Percentiles rank a stretch among this genome's conserved stretches.
Evolutionary conservation across 176 grass and related monocot species (phyloP).

Genomic region (Melocanna baccifera): DNA sequence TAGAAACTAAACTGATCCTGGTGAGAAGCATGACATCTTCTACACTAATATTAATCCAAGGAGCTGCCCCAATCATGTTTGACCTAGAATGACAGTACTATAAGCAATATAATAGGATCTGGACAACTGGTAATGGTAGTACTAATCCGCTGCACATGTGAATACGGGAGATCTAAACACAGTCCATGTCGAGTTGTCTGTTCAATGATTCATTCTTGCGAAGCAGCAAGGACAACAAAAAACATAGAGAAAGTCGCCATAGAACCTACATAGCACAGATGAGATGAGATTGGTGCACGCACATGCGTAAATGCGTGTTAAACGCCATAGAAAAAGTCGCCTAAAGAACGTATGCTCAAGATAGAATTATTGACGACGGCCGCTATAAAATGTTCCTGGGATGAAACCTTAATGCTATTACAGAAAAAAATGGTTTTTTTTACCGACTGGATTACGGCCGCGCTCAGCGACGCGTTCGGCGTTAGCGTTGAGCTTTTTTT

Average conservation of each 20-base stretch:
- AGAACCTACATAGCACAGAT: not conserved
- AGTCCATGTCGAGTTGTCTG: conserved; percentile 39
- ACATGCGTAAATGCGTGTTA: not conserved
- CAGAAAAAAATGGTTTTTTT: too few relatives aligned
- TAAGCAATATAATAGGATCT: not conserved
- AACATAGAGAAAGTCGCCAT: too few relatives aligned
- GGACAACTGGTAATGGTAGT: conserved; percentile 50
- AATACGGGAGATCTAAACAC: conserved; percentile 42
- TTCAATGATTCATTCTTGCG: conserved; percentile 54
- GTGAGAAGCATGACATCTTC: not conserved
- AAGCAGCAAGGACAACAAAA: not conserved
- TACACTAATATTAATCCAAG: not conserved
- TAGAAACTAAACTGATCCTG: not conserved
- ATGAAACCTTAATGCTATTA: not conserved
- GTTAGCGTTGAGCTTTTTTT: too few relatives aligned
- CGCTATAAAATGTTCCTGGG: not conserved
- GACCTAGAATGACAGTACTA: conserved; percentile 12
- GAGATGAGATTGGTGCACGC: not conserved
- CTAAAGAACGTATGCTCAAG: not conserved
- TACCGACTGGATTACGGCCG: too few relatives aligned
- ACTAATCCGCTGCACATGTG: conserved; percentile 45
- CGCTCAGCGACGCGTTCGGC: too few relatives aligned
- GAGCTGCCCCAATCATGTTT: conserved; percentile 41
- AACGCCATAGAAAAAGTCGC: not conserved
- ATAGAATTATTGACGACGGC: not conserved